These are phyloP conservation scores for Imleria badia DNA, from an alignment of 768 basidiomycete genomes.

Conservation along the genomic window DNA sequence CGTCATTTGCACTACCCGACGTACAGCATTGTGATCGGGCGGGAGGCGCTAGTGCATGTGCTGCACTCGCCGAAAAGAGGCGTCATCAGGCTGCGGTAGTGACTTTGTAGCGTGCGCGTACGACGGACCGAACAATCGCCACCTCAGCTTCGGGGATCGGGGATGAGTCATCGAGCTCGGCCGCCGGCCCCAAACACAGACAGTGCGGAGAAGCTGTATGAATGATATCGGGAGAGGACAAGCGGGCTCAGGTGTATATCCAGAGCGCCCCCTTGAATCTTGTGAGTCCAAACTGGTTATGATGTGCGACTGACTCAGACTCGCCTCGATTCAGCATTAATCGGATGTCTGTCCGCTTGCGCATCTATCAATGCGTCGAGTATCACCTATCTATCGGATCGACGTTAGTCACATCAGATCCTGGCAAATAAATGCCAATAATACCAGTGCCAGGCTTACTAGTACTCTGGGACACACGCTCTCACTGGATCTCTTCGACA, in stretches of 20 bases:
- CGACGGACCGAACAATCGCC: background rate
- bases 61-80: background rate
- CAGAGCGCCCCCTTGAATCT: slow-evolving; percentile 30
- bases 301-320: too few relatives aligned
- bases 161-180: background rate
- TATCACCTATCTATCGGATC: slow-evolving; percentile 9
- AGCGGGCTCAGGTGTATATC: slow-evolving; percentile 41
- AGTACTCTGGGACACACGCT: background rate
- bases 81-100: background rate
- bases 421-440: slow-evolving; percentile 13
- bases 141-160: background rate
- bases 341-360: too few relatives aligned
- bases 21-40: background rate
- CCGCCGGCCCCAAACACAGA: background rate
- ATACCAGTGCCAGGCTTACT: slow-evolving; percentile 8
- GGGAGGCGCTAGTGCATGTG: background rate
- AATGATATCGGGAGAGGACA: slow-evolving; percentile 34
- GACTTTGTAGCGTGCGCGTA: background rate
- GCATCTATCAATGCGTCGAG: too few relatives aligned
- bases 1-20: background rate
- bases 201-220: slow-evolving; percentile 2
- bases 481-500: background rate
- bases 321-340: too few relatives aligned
- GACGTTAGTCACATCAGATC: slow-evolving; percentile 16
- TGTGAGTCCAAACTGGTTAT: slow-evolving; percentile 33